Base-by-base conservation (phyloP, 306 rosid genomes). In the Acacia acuminata region DNA sequence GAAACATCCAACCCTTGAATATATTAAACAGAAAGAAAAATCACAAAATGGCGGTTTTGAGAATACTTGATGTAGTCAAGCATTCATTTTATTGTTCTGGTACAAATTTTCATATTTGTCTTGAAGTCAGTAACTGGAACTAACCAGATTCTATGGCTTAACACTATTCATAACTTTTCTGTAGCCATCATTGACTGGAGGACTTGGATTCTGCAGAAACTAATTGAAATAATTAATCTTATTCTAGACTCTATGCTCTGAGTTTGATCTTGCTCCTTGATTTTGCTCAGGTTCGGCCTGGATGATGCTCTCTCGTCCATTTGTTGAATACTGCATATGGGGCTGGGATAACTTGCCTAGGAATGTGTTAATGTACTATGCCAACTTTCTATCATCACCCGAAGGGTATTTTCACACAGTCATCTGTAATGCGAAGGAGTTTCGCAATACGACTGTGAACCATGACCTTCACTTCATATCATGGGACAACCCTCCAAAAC, bases 261-360 rank as follows among this genome's bases (percentile, higher is more conserved):
- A 48, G 60, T 42, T 75, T 30, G 25, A 81, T 72, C 34, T n/a
- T 77, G 38, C 56, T 65, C 36, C 19, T 27, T 81, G 74, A 43
- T 70, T 84, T 77, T 83, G 76, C 75, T 79, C 88, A 93, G 96
- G 97, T 82, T 93, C 96, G 53, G 96, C 97, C 78, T 93, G 96
- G 97, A 91, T 93, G 96, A 93, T 93, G 94, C 97, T 93, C 72
- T 88, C 96, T 78, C 94, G 88, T 42, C 94, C 91, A 9, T 93
- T 91, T 83, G 32, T 80, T 3, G 97, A 91, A 77, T 93, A 81
- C 70, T 86, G 91, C 71, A 74, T 91, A 36, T 90, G 97, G 97
- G 94, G 97, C 27, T 93, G 96, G 96, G 97, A 93, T 88, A 93
- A 88, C 88, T 90, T 93, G 22, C 97, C 97, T 4, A 87, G 96